Conservation (phyloP, 1,284 basidiomycete species). For the Athelia sp. region DNA sequence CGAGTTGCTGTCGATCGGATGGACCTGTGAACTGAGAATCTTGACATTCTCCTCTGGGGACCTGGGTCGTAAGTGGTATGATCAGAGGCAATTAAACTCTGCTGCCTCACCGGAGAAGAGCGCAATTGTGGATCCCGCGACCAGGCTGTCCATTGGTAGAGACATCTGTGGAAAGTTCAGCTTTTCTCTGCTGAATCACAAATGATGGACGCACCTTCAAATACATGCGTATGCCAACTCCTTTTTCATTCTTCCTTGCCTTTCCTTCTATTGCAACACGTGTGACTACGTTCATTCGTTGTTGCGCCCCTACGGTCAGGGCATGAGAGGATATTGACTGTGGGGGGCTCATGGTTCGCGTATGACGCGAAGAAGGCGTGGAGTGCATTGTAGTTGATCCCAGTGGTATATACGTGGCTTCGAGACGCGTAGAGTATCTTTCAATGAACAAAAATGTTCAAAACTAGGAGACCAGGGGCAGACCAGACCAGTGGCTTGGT, state of each 20-base stretch:
- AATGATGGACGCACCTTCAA: constrained; percentile 50
- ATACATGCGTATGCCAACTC: constrained; percentile 66
- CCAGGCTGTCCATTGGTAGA: constrained; percentile 56
- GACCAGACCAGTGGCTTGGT: too few relatives aligned
- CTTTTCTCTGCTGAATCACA: constrained; percentile 1
- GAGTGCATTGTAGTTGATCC: not conserved
- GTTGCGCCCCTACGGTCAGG: constrained; percentile 24
- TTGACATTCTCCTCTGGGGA: constrained; percentile 70
- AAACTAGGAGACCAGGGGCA: too few relatives aligned
- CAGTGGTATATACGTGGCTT: not conserved
- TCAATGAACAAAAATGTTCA: too few relatives aligned
- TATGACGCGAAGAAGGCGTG: not conserved
- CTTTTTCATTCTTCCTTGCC: constrained; percentile 58
- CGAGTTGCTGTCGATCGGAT: constrained; percentile 66
- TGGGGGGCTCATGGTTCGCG: not conserved
- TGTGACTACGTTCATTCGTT: constrained; percentile 62
- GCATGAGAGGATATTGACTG: not conserved
- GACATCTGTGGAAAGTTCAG: constrained; percentile 43
- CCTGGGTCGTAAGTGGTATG: not conserved
- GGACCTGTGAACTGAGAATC: constrained; percentile 63
- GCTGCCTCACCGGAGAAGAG: constrained; percentile 68
- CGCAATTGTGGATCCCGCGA: constrained; percentile 61
- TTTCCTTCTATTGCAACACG: constrained; percentile 71
- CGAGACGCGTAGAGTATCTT: not conserved
- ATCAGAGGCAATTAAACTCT: not conserved